Evolutionary conservation across 2,329 filamentous ascomycete species (phyloP), one percentile per base, ranked within the genome.

Genomic region (Ophiostoma sp.): DNA sequence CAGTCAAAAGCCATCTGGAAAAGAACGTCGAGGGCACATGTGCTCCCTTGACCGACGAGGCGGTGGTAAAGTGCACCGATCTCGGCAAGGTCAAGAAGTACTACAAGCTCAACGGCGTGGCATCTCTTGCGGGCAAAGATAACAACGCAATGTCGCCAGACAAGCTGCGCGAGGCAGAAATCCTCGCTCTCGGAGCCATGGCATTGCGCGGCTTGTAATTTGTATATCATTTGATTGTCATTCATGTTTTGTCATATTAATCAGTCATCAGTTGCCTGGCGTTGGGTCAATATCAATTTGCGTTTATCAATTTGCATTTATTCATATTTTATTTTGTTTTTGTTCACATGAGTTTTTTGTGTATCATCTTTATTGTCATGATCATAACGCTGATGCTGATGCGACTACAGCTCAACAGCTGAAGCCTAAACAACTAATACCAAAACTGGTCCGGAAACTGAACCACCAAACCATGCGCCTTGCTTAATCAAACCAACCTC

Each of bases 41-140:
- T 0, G 77, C 85, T 0, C 76, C 83, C 0, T 87, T 93, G 71
- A 84, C 86, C 0, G 90, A 96, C 75, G 85, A 84, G 4, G 82
- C 82, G n/a, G 79, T 96, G 27, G 78, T 79, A 0, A 76, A 79
- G 0, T 80, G 87, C 35, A 86, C 89, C 1, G 92, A 96, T 77
- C 78, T 90, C 75, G 78, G 82, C 31, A 90, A 88, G 76, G 86
- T 97, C 41, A 87, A 87, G 76, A 97, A 96, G 80, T 88, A 92
- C 73, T 97, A 97, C 80, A 96, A 96, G 78, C 80, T 97, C 39
- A 90, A 90, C 73, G 83, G 84, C 8, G 77, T 87, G n/a, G 79
- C 81, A 66, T 84, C 83, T 74, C 75, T 87, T 6, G 35, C 57
- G 11, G 64, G 79, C 72, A 84, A 35, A 48, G 39, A 48, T 23